Evolutionary conservation across 2,329 filamentous ascomycete species (phyloP).

Genomic region (Venturia nashicola): DNA sequence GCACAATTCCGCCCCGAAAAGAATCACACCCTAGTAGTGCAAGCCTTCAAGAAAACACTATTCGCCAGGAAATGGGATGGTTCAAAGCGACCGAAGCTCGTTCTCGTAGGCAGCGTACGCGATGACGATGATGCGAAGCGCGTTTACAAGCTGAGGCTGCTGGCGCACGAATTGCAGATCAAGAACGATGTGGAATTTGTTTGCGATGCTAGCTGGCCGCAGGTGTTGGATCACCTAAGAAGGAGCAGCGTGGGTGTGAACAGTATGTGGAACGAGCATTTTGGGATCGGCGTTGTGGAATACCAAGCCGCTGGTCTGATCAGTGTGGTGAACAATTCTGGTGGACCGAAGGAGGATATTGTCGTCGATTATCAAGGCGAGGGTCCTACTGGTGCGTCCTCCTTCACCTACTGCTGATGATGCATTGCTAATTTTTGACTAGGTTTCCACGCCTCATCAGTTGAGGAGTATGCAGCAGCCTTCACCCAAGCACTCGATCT

Average conservation of each 20-base stretch:
- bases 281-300: conserved; percentile 95
- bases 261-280: conserved; percentile 99
- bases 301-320: conserved; percentile 94
- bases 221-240: conserved; percentile 68
- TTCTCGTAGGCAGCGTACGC: conserved; percentile 86
- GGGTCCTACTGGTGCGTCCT: conserved; percentile 52
- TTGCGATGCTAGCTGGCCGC: conserved; percentile 78
- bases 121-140: conserved; percentile 68
- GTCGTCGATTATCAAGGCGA: conserved; percentile 68
- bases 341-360: conserved; percentile 88
- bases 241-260: conserved; percentile 80
- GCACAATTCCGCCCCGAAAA: conserved; percentile 97
- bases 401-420: not conserved
- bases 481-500: conserved; percentile 68
- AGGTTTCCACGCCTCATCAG: conserved; percentile 78
- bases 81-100: conserved; percentile 46
- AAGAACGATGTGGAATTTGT: conserved; percentile 78
- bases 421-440: not conserved
- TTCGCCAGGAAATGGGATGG: conserved; percentile 29
- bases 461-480: conserved; percentile 64
- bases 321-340: conserved; percentile 83
- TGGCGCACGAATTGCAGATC: conserved; percentile 77
- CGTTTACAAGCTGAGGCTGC: conserved; percentile 77
- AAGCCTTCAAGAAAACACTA: conserved; percentile 57
- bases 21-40: conserved; percentile 78